Evolutionary conservation across 495 filamentous ascomycete species (phyloP).

Genomic region (Tuber calosporum): DNA sequence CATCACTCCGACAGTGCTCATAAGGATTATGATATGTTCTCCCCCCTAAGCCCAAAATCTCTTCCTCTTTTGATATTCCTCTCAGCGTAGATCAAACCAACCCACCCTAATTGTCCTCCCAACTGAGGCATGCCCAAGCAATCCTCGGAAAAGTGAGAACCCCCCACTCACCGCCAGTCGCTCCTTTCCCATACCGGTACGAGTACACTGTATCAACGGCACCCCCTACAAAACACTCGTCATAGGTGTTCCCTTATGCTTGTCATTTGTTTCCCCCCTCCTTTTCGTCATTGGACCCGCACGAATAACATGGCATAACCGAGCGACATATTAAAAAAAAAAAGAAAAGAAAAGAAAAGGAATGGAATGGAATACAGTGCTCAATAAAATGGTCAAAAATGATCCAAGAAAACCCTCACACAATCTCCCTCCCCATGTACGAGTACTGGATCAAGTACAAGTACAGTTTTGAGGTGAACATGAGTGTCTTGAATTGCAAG

Average conservation of each 20-base stretch:
- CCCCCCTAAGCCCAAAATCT: slow-evolving; percentile 25
- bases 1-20: not conserved
- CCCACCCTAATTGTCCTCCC: slow-evolving; percentile 20
- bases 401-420: not conserved
- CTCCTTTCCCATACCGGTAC: slow-evolving; percentile 27
- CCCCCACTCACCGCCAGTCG: slow-evolving; percentile 30
- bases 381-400: not conserved
- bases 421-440: not conserved
- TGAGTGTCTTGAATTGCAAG: not conserved
- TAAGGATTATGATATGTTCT: not conserved
- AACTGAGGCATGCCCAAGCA: slow-evolving; percentile 7
- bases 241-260: slow-evolving; percentile 9
- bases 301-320: slow-evolving; percentile 4
- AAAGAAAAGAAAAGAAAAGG: not conserved
- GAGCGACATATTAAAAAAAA: not conserved
- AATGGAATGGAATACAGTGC: no score
- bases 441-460: no score
- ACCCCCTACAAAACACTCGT: slow-evolving; percentile 24
- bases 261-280: slow-evolving; percentile 2
- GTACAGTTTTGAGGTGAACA: not conserved
- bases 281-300: slow-evolving; percentile 3
- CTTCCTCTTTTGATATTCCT: no score
- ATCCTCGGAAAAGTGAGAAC: not conserved
- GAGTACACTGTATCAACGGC: slow-evolving; percentile 9
- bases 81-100: slow-evolving; percentile 27